phyloP scores from a whole-genome alignment of 768 basidiomycete species.

The Naganishia onofrii region DNA sequence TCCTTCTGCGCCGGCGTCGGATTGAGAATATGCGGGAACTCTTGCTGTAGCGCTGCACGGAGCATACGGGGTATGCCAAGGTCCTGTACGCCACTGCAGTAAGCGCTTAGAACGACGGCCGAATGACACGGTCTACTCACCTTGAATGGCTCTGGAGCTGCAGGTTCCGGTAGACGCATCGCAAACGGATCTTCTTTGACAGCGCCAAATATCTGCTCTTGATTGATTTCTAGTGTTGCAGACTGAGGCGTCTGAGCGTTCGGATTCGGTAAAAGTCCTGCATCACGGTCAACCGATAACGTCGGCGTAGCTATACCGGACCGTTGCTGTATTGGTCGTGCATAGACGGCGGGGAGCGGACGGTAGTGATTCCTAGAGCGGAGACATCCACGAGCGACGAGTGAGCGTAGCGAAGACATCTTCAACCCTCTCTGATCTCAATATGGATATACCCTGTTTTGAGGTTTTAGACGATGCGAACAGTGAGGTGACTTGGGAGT shows the following conservation, averaged over 20 bases:
- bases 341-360: not conserved
- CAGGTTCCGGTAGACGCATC: not conserved
- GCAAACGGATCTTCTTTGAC: not conserved
- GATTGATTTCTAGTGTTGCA: not conserved
- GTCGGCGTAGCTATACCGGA: not conserved
- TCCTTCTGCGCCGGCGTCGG: conserved; percentile 12
- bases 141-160: not conserved
- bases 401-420: not conserved
- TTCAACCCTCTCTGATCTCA: no score
- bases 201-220: not conserved
- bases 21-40: conserved; percentile 3
- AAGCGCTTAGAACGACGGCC: not conserved
- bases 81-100: not conserved
- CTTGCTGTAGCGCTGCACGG: not conserved
- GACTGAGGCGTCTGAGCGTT: not conserved
- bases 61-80: conserved; percentile 5
- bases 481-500: no score
- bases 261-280: not conserved
- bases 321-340: not conserved
- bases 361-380: not conserved
- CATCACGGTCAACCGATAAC: not conserved
- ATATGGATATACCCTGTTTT: no score
- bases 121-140: not conserved
- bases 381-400: conserved; percentile 4
- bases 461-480: no score